Evolutionary conservation across 2,329 filamentous ascomycete genomes (phyloP).

Genomic region (Arthrobotrys musiformis): DNA sequence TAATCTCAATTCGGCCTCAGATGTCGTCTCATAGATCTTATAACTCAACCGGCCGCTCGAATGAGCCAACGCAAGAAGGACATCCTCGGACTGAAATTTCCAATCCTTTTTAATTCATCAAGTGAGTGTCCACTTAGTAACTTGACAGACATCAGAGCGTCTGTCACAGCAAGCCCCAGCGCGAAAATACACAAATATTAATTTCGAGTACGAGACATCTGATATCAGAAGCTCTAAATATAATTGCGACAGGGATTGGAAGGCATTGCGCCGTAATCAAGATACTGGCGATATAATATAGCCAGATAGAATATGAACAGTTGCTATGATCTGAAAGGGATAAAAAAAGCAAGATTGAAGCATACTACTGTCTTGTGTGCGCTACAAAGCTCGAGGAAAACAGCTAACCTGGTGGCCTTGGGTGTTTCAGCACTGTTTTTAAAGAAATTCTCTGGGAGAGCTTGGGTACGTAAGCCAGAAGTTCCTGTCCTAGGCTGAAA

Average conservation of each 20-base stretch:
- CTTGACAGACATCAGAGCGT: not conserved
- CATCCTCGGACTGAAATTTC: not conserved
- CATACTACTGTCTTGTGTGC: not conserved
- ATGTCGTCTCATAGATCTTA: not conserved
- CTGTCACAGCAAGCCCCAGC: not conserved
- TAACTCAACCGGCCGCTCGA: not conserved
- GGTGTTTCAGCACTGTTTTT: conserved; percentile 55
- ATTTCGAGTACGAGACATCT: not conserved
- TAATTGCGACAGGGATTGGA: not conserved
- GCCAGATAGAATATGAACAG: not conserved
- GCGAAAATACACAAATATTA: not conserved
- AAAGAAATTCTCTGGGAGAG: conserved; percentile 55
- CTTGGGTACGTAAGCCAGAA: conserved; percentile 43
- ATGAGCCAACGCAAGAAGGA: not conserved
- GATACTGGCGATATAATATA: not conserved
- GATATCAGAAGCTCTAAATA: not conserved
- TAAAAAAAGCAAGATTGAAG: not conserved
- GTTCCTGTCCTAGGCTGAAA: conserved; percentile 35
- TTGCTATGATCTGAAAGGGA: not conserved
- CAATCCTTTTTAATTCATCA: not conserved
- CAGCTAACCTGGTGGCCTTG: not conserved
- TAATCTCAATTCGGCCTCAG: not conserved
- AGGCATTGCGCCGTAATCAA: not conserved
- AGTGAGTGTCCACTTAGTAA: not conserved
- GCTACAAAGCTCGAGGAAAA: not conserved